These are phyloP conservation scores for Nepenthes gracilis DNA, from an alignment of 148 eudicot genomes.

Conservation along the genomic window DNA sequence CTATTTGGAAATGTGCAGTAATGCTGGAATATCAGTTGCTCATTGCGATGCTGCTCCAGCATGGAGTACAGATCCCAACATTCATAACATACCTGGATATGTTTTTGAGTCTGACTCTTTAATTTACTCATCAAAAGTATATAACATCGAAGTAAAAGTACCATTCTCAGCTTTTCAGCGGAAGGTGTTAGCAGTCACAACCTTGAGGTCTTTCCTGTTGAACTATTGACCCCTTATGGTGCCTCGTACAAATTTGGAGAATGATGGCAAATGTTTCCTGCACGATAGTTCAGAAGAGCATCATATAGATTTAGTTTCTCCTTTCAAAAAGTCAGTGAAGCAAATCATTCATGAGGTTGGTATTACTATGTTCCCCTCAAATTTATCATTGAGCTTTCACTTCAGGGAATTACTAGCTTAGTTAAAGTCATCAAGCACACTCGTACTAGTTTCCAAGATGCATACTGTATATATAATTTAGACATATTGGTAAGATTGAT, in stretches of 20 bases:
- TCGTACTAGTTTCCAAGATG: no score
- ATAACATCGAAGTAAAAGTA: conserved; percentile 52
- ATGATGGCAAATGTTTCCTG: conserved; percentile 75
- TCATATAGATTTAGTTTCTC: conserved; percentile 62
- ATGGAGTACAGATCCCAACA: conserved; percentile 30
- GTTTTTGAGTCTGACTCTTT: conserved; percentile 35
- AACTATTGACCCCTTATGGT: conserved; percentile 80
- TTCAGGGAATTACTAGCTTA: no score
- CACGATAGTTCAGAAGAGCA: conserved; percentile 30
- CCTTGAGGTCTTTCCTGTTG: conserved; percentile 75
- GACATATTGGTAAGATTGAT: no score
- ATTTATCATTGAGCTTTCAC: no score
- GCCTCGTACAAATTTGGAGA: conserved; percentile 48
- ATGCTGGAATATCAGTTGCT: conserved; percentile 30
- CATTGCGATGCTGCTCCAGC: conserved; percentile 68
- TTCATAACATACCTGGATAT: conserved; percentile 18
- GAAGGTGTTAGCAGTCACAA: conserved; percentile 44
- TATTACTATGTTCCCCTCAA: background rate
- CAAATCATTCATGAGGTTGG: conserved; percentile 78
- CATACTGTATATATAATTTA: no score
- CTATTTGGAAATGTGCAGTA: conserved; percentile 23
- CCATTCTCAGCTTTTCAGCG: conserved; percentile 75
- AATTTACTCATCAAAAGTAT: conserved; percentile 39
- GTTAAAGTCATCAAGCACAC: no score
- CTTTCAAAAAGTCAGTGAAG: conserved; percentile 67